These are phyloP conservation scores for Arctium minus DNA, from an alignment of 129 eudicot genomes.

Conservation along the genomic window DNA sequence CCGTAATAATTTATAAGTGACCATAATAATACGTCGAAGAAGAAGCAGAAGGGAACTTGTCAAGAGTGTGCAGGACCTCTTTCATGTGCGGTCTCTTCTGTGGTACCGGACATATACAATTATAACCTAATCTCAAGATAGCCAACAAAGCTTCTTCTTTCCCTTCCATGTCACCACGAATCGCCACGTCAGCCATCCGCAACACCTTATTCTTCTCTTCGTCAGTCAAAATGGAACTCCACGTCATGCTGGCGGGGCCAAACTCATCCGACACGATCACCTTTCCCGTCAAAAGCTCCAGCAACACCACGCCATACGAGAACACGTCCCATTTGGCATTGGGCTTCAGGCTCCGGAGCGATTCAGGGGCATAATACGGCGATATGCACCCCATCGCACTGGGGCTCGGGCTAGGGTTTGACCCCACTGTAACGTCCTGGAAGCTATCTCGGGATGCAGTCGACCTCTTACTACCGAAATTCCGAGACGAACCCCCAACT, in stretches of 20 bases:
- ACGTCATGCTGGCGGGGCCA: conserved; percentile 50
- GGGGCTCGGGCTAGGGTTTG: conserved; percentile 87
- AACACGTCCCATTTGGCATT: conserved; percentile 84
- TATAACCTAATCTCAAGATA: conserved; percentile 61
- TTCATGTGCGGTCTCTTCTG: conserved; percentile 97
- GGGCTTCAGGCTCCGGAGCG: conserved; percentile 79
- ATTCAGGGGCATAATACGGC: conserved; percentile 89
- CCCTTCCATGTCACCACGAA: conserved; percentile 84
- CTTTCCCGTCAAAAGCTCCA: conserved; percentile 80
- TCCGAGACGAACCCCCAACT: conserved; percentile 66
- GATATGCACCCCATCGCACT: conserved; percentile 68
- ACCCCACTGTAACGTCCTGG: conserved; percentile 48
- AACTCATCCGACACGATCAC: conserved; percentile 68
- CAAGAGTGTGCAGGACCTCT: conserved; percentile 79
- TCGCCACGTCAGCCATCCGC: conserved; percentile 81
- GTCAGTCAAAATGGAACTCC: conserved; percentile 36
- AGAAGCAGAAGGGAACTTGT: conserved; percentile 70
- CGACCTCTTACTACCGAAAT: conserved; percentile 92
- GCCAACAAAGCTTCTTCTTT: conserved; percentile 75
- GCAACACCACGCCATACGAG: conserved; percentile 83
- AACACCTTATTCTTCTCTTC: conserved; percentile 68
- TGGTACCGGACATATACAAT: conserved; percentile 67
- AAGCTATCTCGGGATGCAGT: conserved; percentile 89
- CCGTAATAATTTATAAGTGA: conserved; percentile 22
- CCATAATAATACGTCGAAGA: conserved; percentile 42